phyloP scores from a whole-genome alignment of 768 basidiomycete species.

The Mrakia blollopis region DNA sequence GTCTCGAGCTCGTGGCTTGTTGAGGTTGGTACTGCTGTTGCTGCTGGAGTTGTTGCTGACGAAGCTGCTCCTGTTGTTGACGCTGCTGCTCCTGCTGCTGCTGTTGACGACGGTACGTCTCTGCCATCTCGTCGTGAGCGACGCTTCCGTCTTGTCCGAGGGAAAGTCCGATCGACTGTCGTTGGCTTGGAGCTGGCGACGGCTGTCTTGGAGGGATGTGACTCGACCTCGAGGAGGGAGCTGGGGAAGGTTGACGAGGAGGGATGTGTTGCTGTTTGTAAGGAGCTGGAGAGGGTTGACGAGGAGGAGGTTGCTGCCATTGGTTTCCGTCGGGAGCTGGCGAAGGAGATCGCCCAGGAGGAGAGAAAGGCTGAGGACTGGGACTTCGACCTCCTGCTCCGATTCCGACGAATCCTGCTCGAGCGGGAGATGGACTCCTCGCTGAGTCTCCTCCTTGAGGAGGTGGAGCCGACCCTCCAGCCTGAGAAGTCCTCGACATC shows the following conservation, averaged over 20 bases:
- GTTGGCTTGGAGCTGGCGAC: slow-evolving; percentile 42
- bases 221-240: slow-evolving; percentile 35
- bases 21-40: slow-evolving; percentile 10
- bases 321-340: slow-evolving; percentile 15
- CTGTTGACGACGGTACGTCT: slow-evolving; percentile 41
- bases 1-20: slow-evolving; percentile 15
- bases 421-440: slow-evolving; percentile 32
- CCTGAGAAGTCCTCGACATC: slow-evolving; percentile 14
- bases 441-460: background rate
- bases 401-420: slow-evolving; percentile 70
- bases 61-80: slow-evolving; percentile 22
- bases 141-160: slow-evolving; percentile 77
- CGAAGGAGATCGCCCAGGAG: slow-evolving; percentile 5
- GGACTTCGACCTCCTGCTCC: slow-evolving; percentile 54
- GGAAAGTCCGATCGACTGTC: slow-evolving; percentile 68
- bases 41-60: slow-evolving; percentile 28
- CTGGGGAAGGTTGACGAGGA: slow-evolving; percentile 41
- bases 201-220: slow-evolving; percentile 47
- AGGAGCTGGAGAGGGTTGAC: slow-evolving; percentile 16
- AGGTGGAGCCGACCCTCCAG: background rate
- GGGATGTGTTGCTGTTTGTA: slow-evolving; percentile 42
- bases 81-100: slow-evolving; percentile 27
- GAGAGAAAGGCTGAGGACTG: slow-evolving; percentile 48
- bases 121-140: slow-evolving; percentile 71
- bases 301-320: slow-evolving; percentile 15